Evolutionary conservation across 768 basidiomycete genomes (phyloP).

Genomic region (Lyophyllum decastes): DNA sequence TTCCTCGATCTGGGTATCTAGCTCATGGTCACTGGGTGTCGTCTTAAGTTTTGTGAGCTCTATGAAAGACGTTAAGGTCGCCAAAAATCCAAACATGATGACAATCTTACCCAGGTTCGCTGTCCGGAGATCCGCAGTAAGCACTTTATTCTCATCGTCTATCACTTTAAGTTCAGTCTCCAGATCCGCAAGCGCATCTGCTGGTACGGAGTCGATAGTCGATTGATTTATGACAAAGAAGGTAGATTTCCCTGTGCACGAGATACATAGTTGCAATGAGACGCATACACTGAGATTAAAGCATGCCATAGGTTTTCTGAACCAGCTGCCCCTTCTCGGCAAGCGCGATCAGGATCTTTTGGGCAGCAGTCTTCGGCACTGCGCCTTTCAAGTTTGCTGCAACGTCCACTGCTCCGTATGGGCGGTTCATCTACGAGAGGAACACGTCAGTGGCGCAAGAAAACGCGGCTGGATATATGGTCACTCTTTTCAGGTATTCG

Average conservation of each 20-base stretch:
- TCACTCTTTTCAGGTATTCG: constrained; percentile 76
- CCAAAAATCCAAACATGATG: constrained; percentile 13
- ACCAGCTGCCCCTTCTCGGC: constrained; percentile 86
- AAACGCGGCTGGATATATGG: not conserved
- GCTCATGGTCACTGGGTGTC: constrained; percentile 69
- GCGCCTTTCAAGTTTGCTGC: constrained; percentile 89
- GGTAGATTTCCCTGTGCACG: constrained; percentile 69
- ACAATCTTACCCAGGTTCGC: constrained; percentile 40
- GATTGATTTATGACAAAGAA: constrained; percentile 88
- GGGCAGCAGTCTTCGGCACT: constrained; percentile 79
- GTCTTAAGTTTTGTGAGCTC: constrained; percentile 66
- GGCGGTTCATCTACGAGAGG: constrained; percentile 78
- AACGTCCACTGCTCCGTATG: constrained; percentile 90
- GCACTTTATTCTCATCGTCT: constrained; percentile 59
- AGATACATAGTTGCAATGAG: not conserved
- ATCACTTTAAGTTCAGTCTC: constrained; percentile 57
- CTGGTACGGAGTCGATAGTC: constrained; percentile 63
- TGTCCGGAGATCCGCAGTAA: constrained; percentile 52
- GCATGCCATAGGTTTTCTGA: constrained; percentile 80
- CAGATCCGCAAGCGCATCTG: constrained; percentile 60
- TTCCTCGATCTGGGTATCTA: constrained; percentile 55
- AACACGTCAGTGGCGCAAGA: constrained; percentile 6
- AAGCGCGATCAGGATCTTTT: constrained; percentile 79
- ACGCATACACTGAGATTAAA: constrained; percentile 10
- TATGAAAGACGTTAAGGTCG: constrained; percentile 29